These are phyloP conservation scores for Begonia fuchsioides DNA, from an alignment of 306 rosid species.

Conservation along the genomic window DNA sequence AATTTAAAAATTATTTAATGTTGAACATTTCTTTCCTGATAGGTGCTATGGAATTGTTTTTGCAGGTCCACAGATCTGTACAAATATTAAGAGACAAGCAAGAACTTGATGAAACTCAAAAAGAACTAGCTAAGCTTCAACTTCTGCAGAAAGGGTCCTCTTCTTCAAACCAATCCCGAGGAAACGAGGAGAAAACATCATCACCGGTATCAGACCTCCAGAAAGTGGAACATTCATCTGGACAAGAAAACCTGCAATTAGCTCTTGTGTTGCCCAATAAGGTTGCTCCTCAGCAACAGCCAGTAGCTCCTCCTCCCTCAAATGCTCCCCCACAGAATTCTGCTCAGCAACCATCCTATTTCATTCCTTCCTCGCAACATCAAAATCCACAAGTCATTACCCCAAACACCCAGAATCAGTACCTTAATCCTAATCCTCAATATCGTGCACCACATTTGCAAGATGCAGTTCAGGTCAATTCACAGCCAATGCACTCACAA, in stretches of 20 bases:
- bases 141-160: constrained; percentile 74
- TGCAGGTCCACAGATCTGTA: constrained; percentile 94
- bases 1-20: no score
- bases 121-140: constrained; percentile 91
- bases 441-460: constrained; percentile 8
- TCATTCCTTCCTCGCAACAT: constrained; percentile 2
- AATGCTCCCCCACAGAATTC: constrained; percentile 32
- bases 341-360: constrained; percentile 22
- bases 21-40: no score
- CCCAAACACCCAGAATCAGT: constrained; percentile 5
- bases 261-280: constrained; percentile 77
- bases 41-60: neutral
- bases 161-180: constrained; percentile 50
- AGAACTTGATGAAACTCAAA: constrained; percentile 88
- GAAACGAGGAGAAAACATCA: constrained; percentile 64
- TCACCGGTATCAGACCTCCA: constrained; percentile 40
- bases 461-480: constrained; percentile 3
- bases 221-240: constrained; percentile 48
- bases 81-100: constrained; percentile 94
- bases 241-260: constrained; percentile 60
- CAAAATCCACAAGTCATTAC: constrained; percentile 4
- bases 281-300: constrained; percentile 33
- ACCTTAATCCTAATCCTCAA: constrained; percentile 1
- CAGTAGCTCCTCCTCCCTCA: constrained; percentile 18
- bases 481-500: constrained; percentile 8